These are phyloP conservation scores for Triticum aestivum DNA, from an alignment of 176 grass and related monocot species.

Conservation along the genomic window IWGSC_CS_RefSeq_v2.1 NC_057795.1:445054297-445054796, in stretches of 20 bases:
- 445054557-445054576: neutral
- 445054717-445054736: neutral
- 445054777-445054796: neutral
- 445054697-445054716: neutral
- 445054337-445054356: neutral
- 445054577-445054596: neutral
- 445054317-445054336: neutral
- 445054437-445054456: neutral
- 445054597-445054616: neutral
- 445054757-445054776: neutral
- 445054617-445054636: neutral
- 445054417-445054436: neutral
- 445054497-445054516: neutral
- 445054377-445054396: neutral
- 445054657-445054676: neutral
- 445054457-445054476: neutral
- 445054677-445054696: neutral
- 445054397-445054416: neutral
- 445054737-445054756: slow-evolving; percentile 4
- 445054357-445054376: neutral
- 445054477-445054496: neutral
- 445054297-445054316: neutral
- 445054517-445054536: neutral
- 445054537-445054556: neutral
- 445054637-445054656: neutral